Conservation (phyloP, 805 yeast genomes). For the Candida glaebosa region DNA sequence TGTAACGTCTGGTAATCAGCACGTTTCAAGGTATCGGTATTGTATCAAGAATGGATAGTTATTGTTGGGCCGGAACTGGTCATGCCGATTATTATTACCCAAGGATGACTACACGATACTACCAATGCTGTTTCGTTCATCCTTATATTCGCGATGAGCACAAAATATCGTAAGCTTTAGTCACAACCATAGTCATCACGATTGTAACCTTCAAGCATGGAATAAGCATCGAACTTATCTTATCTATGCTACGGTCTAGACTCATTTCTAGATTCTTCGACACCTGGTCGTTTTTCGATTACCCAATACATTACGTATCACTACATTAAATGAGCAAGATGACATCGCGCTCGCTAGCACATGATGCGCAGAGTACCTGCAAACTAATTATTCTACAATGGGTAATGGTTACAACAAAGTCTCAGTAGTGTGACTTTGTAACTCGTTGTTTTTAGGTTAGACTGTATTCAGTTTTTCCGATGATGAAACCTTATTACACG, state of each 20-base stretch:
- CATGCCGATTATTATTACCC: not conserved
- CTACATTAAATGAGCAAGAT: not conserved
- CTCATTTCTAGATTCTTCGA: not conserved
- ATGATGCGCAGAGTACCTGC: not conserved
- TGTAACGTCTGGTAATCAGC: not conserved
- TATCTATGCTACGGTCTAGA: not conserved
- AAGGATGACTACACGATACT: not conserved
- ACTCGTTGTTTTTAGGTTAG: too few relatives aligned
- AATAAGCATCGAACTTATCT: too few relatives aligned
- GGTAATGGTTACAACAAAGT: not conserved
- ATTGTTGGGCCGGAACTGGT: not conserved
- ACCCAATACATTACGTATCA: not conserved
- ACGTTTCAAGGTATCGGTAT: not conserved
- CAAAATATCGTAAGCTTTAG: too few relatives aligned
- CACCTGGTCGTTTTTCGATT: not conserved
- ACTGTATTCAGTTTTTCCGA: not conserved
- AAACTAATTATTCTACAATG: not conserved
- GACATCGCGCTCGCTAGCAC: not conserved
- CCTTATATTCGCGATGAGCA: too few relatives aligned
- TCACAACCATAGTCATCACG: too few relatives aligned
- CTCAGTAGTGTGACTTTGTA: too few relatives aligned
- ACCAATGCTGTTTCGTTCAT: too few relatives aligned
- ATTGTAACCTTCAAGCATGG: too few relatives aligned
- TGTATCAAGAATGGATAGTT: not conserved
- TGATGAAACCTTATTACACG: too few relatives aligned